A percentile compares a stretch with the other conserved stretches of the same genome.
These are phyloP conservation scores for Penicillium mononematosum DNA, from an alignment of 495 filamentous ascomycete species.

Conservation along the genomic window DNA sequence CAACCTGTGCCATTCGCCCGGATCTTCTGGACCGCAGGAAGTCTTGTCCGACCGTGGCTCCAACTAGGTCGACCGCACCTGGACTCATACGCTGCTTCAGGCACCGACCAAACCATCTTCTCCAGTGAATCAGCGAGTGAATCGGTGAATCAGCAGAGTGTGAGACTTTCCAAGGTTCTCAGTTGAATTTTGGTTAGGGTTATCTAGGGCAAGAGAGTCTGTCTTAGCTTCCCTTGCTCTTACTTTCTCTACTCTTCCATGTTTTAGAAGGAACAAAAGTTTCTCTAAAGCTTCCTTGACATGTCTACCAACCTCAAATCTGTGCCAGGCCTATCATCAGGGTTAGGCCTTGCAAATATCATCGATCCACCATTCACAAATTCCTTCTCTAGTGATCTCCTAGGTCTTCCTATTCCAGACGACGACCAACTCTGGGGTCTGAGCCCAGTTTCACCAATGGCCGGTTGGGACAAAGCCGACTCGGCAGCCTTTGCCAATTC, in stretches of 20 bases:
- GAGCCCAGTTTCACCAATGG: conserved; percentile 34
- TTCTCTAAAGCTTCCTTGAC: conserved; percentile 4
- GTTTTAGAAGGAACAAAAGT: background rate
- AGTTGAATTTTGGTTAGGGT: background rate
- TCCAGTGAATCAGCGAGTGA: too few relatives aligned
- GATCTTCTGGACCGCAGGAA: conserved; percentile 36
- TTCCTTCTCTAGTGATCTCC: conserved; percentile 30
- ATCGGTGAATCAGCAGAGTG: background rate
- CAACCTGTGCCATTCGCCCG: conserved; percentile 21
- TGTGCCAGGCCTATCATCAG: conserved; percentile 13
- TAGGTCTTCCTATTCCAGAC: conserved; percentile 31
- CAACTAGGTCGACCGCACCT: conserved; percentile 21
- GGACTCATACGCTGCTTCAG: conserved; percentile 23
- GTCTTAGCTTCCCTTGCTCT: background rate
- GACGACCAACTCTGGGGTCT: conserved; percentile 39
- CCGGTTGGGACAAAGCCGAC: conserved; percentile 32
- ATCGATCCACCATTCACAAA: conserved; percentile 23
- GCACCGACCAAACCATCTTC: conserved; percentile 3
- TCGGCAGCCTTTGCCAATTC: conserved; percentile 25
- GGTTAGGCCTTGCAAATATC: conserved; percentile 2
- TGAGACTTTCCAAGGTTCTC: conserved; percentile 10
- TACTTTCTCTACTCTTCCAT: background rate
- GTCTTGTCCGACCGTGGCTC: conserved; percentile 36
- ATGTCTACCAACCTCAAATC: conserved; percentile 27
- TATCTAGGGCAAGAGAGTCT: background rate